Percentiles rank a stretch among this genome's conserved stretches.
phyloP scores from a whole-genome alignment of 768 basidiomycete genomes.

The Pisolithus marmoratus region DNA sequence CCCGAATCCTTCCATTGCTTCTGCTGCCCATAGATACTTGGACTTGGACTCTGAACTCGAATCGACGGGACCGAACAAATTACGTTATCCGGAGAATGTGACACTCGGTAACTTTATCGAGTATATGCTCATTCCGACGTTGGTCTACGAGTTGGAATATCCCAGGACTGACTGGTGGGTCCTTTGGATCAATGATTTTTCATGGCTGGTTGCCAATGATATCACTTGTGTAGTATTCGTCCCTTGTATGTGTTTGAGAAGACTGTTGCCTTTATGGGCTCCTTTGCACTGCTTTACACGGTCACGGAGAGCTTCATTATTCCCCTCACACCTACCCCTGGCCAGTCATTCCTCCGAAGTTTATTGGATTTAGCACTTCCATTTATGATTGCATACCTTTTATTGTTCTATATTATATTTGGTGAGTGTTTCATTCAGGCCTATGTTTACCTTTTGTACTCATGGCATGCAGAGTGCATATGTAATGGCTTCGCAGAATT shows the following conservation, averaged over 20 bases:
- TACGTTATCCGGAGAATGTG: slow-evolving; percentile 84
- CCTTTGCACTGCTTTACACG: slow-evolving; percentile 90
- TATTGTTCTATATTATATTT: slow-evolving; percentile 84
- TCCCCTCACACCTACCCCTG: slow-evolving; percentile 64
- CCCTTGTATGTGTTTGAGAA: slow-evolving; percentile 52
- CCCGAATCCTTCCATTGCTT: slow-evolving; percentile 56
- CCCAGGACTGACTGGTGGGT: slow-evolving; percentile 78
- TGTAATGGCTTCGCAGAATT: slow-evolving; percentile 95
- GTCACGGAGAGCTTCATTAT: slow-evolving; percentile 93
- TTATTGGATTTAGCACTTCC: slow-evolving; percentile 86
- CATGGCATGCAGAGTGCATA: slow-evolving; percentile 67
- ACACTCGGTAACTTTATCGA: slow-evolving; percentile 74
- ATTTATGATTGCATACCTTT: slow-evolving; percentile 87
- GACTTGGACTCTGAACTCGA: slow-evolving; percentile 75
- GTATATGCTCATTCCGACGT: slow-evolving; percentile 78
- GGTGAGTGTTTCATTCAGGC: slow-evolving; percentile 34
- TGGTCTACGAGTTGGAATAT: slow-evolving; percentile 96
- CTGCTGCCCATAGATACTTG: slow-evolving; percentile 68
- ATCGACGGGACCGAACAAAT: slow-evolving; percentile 57
- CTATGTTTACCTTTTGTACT: not conserved
- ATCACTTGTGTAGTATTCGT: slow-evolving; percentile 28
- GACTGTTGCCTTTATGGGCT: slow-evolving; percentile 86
- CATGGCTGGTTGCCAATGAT: not conserved
- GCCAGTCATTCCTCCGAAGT: slow-evolving; percentile 69
- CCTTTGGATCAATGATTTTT: not conserved